Evolutionary conservation across 2,329 filamentous ascomycete genomes (phyloP), one percentile per base, ranked within the genome.

Genomic region (Thelonectria rubi): DNA sequence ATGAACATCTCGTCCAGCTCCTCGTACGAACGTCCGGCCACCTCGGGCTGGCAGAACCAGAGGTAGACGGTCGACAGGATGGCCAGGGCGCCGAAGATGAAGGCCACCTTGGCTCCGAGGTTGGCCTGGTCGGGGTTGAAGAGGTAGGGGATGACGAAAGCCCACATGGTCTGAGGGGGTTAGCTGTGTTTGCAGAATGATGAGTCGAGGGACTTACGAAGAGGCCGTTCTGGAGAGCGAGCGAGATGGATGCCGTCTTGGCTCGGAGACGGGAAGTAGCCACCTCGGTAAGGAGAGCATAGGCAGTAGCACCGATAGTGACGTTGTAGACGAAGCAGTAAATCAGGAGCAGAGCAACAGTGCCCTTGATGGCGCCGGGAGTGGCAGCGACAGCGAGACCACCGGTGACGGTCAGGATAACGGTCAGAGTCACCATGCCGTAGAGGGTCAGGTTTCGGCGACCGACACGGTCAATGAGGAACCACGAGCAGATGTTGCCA

Each of bases 401-500:
- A 40, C 77, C 78, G 8, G 72, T 76, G 37, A 79, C 54, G 56
- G 72, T 71, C n/a, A 81, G 70, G 30, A 81, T 70, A 11, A 73
- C 62, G 2, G 76, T 78, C 10, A 80, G 64, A 14, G 52, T 11
- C 3, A 65, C 43, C 68, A 61, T 6, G 65, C 79, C 77, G 37
- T 72, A 78, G 45, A 80, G 60, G 14, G 76, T 79, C 15, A 80
- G 65, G 37, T 65, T 64, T 9, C 74, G 70, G 3, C 79, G 75
- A 14, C 79, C 78, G 14, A 78, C 59, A 2, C 70, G 68, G 52
- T 80, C 78, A 34, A 80, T 68, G 4, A 79, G 64, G 43, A 69
- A 76, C 70, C 75, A 79, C 0, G 78, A 77, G 65, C 76, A 75
- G 53, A 80, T 63, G 54, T 79, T 80, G 20, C 79, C 79, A 5